Evolutionary conservation across 306 rosid species (phyloP), one percentile per base, ranked within the genome.

Genomic region (Alnus glutinosa): DNA sequence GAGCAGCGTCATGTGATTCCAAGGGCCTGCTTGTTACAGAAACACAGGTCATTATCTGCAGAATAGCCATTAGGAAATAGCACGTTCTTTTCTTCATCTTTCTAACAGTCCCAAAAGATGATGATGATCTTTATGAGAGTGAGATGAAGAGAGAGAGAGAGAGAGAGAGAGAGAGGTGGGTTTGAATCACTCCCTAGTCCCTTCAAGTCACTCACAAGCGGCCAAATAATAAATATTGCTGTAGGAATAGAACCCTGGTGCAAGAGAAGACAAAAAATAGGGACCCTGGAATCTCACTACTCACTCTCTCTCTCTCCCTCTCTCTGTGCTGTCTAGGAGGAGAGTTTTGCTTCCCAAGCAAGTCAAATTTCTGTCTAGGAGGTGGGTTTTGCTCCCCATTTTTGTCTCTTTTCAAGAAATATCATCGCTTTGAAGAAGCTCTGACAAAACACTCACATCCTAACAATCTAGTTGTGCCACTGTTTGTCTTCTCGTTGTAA

Each of bases 11-110:
- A 46, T 18, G 11, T 5, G 76, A 48, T 37, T 68, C 39, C 70
- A 73, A 77, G 69, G 77, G 77, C 74, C 36, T 73, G 85, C 79
- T 67, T 77, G 84, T 84, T 7, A 51, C 34, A 74, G 70, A 77
- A 73, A 58, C 73, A 58, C 79, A 80, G 36, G 69, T 39, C 42
- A 80, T 6, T 34, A 64, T 64, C 11, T 13, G 70, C 10, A 64
- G 68, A 73, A 77, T 51, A 72, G 16, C 74, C 14, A 76, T 9
- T 8, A 80, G 55, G 48, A 68, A 16, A 16, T 4, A 19, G 70
- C 79, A 73, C 34, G 54, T 5, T 13, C 11, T 68, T 68, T 46
- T 73, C 72, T 68, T 79, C 84, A 83, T 83, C 75, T 47, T 69
- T 50, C 16, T 4, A 30, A 9, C n/a, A 54, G 16, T 70, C 44